phyloP scores from a whole-genome alignment of 345 rosid species.

The Clarkia xantiana region DNA sequence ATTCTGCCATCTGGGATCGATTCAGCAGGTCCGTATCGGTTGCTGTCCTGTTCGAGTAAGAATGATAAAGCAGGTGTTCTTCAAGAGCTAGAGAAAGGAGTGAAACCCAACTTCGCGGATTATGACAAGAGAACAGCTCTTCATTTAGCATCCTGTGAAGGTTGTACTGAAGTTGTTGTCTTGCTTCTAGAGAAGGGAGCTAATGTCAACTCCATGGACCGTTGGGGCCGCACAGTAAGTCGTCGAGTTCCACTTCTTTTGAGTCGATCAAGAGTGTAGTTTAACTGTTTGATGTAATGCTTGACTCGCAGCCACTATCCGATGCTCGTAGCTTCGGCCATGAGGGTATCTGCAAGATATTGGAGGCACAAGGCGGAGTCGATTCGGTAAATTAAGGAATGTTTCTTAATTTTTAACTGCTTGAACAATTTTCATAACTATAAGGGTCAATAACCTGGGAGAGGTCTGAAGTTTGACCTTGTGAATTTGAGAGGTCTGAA shows the following conservation, averaged over 20 bases:
- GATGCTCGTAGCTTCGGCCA: slow-evolving; percentile 42
- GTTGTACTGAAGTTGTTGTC: slow-evolving; percentile 33
- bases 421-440: no score
- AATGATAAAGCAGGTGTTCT: slow-evolving; percentile 38
- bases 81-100: slow-evolving; percentile 39
- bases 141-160: slow-evolving; percentile 52
- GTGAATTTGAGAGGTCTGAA: no score
- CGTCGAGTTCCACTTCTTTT: neutral
- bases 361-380: slow-evolving; percentile 35
- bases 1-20: slow-evolving; percentile 14
- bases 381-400: slow-evolving; percentile 30
- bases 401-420: no score
- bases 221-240: slow-evolving; percentile 63
- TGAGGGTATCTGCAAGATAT: slow-evolving; percentile 29
- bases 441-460: no score
- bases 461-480: no score
- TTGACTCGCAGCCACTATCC: slow-evolving; percentile 34
- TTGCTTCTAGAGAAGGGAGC: slow-evolving; percentile 49
- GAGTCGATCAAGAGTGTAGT: no score
- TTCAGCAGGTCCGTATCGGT: slow-evolving; percentile 29
- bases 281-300: no score
- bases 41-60: slow-evolving; percentile 39
- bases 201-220: slow-evolving; percentile 40
- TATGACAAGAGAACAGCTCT: slow-evolving; percentile 60
- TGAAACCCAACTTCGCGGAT: slow-evolving; percentile 31